Conservation (phyloP, 352 stramenopile genomes). For the Globisporangium camurandrum region DNA sequence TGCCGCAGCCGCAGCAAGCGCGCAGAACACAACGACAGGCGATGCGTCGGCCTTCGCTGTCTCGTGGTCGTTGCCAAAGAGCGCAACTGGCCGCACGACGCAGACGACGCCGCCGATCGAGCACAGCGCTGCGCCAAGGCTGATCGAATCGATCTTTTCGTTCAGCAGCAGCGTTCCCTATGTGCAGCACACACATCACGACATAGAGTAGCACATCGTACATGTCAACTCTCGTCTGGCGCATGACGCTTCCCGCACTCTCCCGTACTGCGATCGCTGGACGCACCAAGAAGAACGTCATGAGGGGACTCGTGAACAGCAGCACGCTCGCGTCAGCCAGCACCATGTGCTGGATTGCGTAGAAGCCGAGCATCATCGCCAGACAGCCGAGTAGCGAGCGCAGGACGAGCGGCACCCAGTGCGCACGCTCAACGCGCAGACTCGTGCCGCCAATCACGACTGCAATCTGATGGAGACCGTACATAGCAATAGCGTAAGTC, state of each 20-base stretch:
- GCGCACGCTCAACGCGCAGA: slow-evolving; percentile 33
- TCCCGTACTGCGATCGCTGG: too few relatives aligned
- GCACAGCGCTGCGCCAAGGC: slow-evolving; percentile 21
- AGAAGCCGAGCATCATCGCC: slow-evolving; percentile 74
- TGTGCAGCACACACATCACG: not conserved
- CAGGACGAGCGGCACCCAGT: slow-evolving; percentile 33
- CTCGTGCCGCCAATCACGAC: slow-evolving; percentile 18
- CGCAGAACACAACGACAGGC: slow-evolving; percentile 15
- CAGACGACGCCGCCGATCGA: slow-evolving; percentile 30
- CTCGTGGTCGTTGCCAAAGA: slow-evolving; percentile 27
- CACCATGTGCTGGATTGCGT: slow-evolving; percentile 72
- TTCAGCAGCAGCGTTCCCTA: slow-evolving; percentile 7
- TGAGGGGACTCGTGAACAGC: slow-evolving; percentile 66
- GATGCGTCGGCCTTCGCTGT: not conserved
- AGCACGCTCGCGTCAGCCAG: slow-evolving; percentile 63
- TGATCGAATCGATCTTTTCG: slow-evolving; percentile 27
- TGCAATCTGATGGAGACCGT: not conserved
- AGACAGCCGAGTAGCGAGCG: slow-evolving; percentile 57
- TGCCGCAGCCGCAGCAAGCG: slow-evolving; percentile 26
- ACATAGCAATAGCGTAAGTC: not conserved
- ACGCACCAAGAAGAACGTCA: slow-evolving; percentile 64
- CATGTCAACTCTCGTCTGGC: not conserved
- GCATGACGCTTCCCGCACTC: too few relatives aligned
- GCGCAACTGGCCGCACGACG: slow-evolving; percentile 26
- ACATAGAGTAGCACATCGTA: not conserved